Evolutionary conservation across 768 basidiomycete genomes (phyloP).

Genomic region (Pleurotus cornucopiae): DNA sequence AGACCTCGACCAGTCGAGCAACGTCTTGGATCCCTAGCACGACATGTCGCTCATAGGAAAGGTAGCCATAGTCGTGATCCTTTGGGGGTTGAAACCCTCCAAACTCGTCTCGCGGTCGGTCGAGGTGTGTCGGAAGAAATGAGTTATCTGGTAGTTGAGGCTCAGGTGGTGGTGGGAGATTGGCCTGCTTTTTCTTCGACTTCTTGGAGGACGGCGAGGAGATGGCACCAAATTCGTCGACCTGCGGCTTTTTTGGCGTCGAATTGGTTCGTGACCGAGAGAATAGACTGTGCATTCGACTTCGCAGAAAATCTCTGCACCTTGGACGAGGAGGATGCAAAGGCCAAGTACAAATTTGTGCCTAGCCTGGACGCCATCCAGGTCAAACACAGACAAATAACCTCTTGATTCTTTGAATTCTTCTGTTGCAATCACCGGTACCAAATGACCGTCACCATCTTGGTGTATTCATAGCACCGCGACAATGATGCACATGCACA

Average conservation of each 20-base stretch:
- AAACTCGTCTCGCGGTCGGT: constrained; percentile 36
- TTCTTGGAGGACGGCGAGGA: constrained; percentile 6
- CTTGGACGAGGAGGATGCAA: no score
- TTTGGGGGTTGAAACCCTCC: constrained; percentile 32
- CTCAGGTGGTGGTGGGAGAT: constrained; percentile 22
- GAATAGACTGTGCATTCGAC: constrained; percentile 12
- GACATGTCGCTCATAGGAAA: constrained; percentile 69
- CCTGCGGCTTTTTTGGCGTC: constrained; percentile 9
- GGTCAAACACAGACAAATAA: no score
- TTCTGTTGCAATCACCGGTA: no score
- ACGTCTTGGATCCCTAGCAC: constrained; percentile 75
- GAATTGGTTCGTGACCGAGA: constrained; percentile 13
- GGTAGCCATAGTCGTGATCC: constrained; percentile 62
- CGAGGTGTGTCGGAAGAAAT: constrained; percentile 50
- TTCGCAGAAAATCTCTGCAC: constrained; percentile 1
- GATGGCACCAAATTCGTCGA: constrained; percentile 9
- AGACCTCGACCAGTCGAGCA: constrained; percentile 63
- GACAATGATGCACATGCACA: no score
- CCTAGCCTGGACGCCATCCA: no score
- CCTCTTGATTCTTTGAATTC: no score
- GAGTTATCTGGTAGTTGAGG: constrained; percentile 44
- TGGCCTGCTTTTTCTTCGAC: constrained; percentile 6
- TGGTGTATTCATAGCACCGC: no score
- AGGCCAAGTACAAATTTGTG: no score
- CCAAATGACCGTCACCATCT: no score